Conservation (phyloP, 495 filamentous ascomycete species). For the Tuber aestivum region DNA sequence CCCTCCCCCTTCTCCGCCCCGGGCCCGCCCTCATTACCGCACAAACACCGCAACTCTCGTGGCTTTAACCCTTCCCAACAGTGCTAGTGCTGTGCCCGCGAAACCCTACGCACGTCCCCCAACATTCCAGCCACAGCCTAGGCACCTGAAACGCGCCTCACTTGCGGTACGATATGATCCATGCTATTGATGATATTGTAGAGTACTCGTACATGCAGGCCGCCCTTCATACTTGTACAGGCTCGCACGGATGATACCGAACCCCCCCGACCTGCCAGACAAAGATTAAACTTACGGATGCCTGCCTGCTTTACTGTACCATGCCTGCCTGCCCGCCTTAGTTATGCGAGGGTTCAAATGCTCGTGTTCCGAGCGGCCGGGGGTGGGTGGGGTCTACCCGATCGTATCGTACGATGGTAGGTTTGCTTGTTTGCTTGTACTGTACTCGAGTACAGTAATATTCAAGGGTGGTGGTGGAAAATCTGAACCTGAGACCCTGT, state of each 20-base stretch:
- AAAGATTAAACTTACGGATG: neutral
- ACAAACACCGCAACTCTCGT: neutral
- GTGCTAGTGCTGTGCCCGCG: too few species aligned
- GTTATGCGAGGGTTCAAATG: neutral
- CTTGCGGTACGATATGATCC: neutral
- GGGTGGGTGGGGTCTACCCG: neutral
- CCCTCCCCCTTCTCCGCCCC: neutral
- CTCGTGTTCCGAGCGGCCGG: neutral
- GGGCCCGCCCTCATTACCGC: neutral
- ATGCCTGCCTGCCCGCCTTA: neutral
- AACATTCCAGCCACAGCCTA: neutral
- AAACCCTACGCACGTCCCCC: neutral
- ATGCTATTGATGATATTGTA: neutral
- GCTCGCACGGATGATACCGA: neutral
- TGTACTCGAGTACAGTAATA: neutral
- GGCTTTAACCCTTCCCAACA: neutral
- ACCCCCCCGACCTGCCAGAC: neutral
- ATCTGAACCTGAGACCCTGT: neutral
- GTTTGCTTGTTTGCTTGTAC: neutral
- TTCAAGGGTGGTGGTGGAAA: neutral
- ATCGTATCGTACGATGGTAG: neutral
- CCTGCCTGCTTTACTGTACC: too few species aligned
- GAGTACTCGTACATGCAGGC: neutral
- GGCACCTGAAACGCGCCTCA: slow-evolving; percentile 3
- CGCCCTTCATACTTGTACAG: neutral